Evolutionary conservation across 257 asterid genomes (phyloP), one percentile per base, ranked within the genome.

Genomic region (Leptodermis oblonga): DNA sequence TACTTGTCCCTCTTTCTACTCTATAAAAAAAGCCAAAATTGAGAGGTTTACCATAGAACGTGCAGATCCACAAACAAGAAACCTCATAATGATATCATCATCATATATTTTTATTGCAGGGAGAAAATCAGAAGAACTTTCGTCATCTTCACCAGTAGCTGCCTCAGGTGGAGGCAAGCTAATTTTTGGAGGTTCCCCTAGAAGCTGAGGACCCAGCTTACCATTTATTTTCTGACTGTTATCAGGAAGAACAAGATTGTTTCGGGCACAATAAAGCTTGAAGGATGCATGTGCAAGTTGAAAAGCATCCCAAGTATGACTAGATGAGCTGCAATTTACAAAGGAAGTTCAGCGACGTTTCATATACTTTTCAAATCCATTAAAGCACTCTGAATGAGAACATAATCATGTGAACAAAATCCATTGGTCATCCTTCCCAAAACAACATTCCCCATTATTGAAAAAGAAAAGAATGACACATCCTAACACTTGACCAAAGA

Each of bases 281-380:
- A 83, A 92, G 62, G 98, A 91, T 62, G 99, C 99, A 56, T 84
- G 80, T 30, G 98, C 98, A 70, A 94, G 90, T 78, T 88, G 93
- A 75, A 94, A 94, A 58, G 98, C 97, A 77, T 94, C 96, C 97
- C 97, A 94, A 13, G 88, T 75, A 78, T 94, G 99, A 82, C 97
- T 87, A 43, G 89, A 77, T 41, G 98, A 94, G 82, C 99, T 94
- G 84, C 75, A 82, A 46, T 26, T 48, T 17, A 77, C 28, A 62
- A 70, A 76, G 60, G 59, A 62, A 68, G 12, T 49, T 73, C 70
- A 74, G 73, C 60, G 11, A 23, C 18, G 42, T 28, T 51, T 41
- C 3, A 4, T 28, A 51, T 26, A 11, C 30, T 4, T 62, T 45
- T 36, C 15, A 56, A 1, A 28, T 30, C 23, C 15, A 49, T 48